Conservation (phyloP, 2,329 filamentous ascomycete species). For the Aspergillus ochraceoroseus region DNA sequence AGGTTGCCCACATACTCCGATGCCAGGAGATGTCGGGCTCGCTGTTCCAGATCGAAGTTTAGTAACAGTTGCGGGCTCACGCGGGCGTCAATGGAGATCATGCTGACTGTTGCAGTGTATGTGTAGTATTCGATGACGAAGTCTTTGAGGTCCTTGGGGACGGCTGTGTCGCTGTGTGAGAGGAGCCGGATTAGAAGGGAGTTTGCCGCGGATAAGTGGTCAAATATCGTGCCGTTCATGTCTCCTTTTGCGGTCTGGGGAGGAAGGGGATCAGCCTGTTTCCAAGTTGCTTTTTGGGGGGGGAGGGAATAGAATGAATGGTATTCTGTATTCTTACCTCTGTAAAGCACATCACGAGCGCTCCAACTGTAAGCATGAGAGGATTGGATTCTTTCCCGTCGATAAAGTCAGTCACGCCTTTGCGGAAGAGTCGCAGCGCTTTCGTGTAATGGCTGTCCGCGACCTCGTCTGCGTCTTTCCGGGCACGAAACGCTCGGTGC, state of each 20-base stretch:
- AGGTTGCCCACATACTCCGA: constrained; percentile 30
- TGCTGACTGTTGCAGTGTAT: constrained; percentile 47
- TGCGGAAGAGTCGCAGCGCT: constrained; percentile 28
- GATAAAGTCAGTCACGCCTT: constrained; percentile 30
- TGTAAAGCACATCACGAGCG: constrained; percentile 46
- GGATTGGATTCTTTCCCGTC: constrained; percentile 31
- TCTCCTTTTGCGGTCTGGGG: constrained; percentile 43
- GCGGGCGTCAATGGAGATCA: constrained; percentile 43
- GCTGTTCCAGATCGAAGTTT: constrained; percentile 45
- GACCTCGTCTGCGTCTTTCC: constrained; percentile 28
- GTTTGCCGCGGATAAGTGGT: constrained; percentile 46
- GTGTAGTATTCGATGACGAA: constrained; percentile 50
- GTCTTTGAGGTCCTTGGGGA: constrained; percentile 40
- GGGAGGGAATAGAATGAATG: too few relatives aligned
- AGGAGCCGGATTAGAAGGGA: constrained; percentile 41
- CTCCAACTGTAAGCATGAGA: constrained; percentile 44
- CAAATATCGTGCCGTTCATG: constrained; percentile 45
- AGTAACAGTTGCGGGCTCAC: constrained; percentile 28
- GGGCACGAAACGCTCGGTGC: constrained; percentile 30
- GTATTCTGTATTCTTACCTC: too few relatives aligned
- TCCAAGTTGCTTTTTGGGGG: too few relatives aligned
- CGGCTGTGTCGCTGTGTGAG: constrained; percentile 28
- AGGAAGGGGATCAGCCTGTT: too few relatives aligned
- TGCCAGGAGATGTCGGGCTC: constrained; percentile 26
- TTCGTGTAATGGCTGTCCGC: constrained; percentile 31